A percentile compares a stretch with the other conserved stretches of the same genome.
These are phyloP conservation scores for Aspergillus felis DNA, from an alignment of 2,329 filamentous ascomycete species.

Conservation along the genomic window DNA sequence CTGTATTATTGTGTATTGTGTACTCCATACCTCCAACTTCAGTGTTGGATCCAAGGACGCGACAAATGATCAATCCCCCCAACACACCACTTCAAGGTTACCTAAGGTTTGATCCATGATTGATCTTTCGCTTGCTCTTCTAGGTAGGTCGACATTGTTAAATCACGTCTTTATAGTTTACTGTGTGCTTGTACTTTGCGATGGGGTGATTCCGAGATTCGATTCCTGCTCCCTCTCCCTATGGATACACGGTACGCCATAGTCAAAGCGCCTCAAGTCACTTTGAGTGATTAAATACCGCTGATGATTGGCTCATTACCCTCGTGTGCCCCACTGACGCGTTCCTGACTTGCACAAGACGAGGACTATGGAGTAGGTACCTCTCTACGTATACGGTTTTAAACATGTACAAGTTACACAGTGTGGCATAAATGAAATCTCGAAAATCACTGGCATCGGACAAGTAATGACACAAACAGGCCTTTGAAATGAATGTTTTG, in stretches of 20 bases:
- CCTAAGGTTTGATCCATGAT: neutral
- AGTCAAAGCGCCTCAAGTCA: neutral
- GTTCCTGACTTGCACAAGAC: slow-evolving; percentile 24
- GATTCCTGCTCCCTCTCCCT: neutral
- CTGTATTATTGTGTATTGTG: neutral
- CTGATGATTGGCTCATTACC: slow-evolving; percentile 14
- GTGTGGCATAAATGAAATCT: too few species aligned
- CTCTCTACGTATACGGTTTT: neutral
- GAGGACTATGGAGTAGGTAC: neutral
- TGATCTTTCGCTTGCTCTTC: neutral
- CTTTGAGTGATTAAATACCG: neutral
- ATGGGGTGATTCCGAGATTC: neutral
- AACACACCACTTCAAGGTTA: neutral
- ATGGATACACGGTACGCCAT: neutral
- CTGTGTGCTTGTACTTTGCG: neutral
- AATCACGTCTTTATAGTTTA: neutral
- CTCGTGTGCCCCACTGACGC: slow-evolving; percentile 24
- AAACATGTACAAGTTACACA: neutral
- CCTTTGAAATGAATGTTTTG: too few species aligned
- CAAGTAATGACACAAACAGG: too few species aligned
- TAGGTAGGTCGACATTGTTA: neutral
- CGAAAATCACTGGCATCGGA: too few species aligned
- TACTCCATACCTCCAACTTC: neutral
- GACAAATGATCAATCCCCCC: neutral
- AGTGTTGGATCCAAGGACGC: neutral